Base-by-base conservation (phyloP, 2,329 filamentous ascomycete species). In the Fonsecaea multimorphosa region DNA sequence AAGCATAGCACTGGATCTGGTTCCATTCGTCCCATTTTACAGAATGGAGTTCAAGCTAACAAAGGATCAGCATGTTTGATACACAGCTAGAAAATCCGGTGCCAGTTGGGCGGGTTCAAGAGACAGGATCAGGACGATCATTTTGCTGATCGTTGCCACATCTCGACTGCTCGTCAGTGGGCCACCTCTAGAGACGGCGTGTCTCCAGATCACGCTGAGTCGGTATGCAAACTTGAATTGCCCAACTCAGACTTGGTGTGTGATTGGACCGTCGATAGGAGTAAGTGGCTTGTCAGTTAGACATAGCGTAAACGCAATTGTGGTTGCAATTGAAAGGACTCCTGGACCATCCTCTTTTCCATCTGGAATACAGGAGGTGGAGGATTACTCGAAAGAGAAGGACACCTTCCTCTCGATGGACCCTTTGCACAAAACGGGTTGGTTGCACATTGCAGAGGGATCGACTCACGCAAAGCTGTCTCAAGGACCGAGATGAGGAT, bases 401-500 rank as follows among this genome's bases (percentile, higher is more conserved):
- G 44, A 24, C 44, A 27, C 44, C 40, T 22, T 22, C 19, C n/a
- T 46, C 40, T 11, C 19, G 8, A 46, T 9, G 14, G 22, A 49
- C 8, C 44, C 19, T 49, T 27, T 49, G 52, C 14, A 9, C 29
- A 22, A 54, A 54, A 32, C 52, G 29, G 52, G 29, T 32, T 54
- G 52, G 52, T 31, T 36, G 52, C 52, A 34, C 52, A 27, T 31
- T 31, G 52, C 29, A n/a, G 52, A 49, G 19, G 44, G 44, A 49
- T 49, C 44, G 22, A 24, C 22, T 49, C 44, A 16, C 44, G 12
- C 44, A 49, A 14, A 49, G 36, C 22, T 64, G 56, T 52, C 56
- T 60, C 44, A 51, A 34, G 51, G 46, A 62, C 64, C 61, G 61
- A 65, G 52, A 67, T 63, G 61, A 67, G 54, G 58, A 52, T 29